phyloP scores from a whole-genome alignment of 768 basidiomycete species.

The Lanmaoa rubissima region DNA sequence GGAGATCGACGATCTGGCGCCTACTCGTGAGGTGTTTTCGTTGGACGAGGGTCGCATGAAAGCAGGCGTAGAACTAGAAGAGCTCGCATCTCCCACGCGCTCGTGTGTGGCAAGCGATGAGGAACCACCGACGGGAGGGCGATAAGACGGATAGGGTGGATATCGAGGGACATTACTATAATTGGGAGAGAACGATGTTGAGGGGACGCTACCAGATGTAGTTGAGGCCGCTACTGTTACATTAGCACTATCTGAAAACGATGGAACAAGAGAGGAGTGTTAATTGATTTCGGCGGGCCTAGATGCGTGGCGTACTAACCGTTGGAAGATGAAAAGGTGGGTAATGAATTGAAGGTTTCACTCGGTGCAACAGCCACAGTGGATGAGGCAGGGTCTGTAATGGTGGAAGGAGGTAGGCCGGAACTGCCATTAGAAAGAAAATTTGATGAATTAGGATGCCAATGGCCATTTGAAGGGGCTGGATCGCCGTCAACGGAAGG shows the following conservation, averaged over 20 bases:
- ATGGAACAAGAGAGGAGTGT: constrained; percentile 7
- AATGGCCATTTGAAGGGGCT: constrained; percentile 14
- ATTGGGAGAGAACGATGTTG: constrained; percentile 16
- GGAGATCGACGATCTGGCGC: constrained; percentile 10
- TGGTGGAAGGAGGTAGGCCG: constrained; percentile 1
- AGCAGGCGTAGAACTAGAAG: constrained; percentile 9
- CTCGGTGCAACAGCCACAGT: constrained; percentile 8
- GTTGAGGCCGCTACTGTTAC: constrained; percentile 7
- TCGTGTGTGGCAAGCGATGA: constrained; percentile 17
- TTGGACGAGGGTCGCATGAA: constrained; percentile 19
- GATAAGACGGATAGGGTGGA: constrained; percentile 27
- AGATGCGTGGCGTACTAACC: constrained; percentile 20
- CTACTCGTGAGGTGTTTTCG: constrained; percentile 10
- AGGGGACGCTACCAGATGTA: constrained; percentile 15
- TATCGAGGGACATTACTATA: constrained; percentile 25
- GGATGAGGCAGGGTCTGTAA: constrained; percentile 6
- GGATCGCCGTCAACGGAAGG: constrained; percentile 20
- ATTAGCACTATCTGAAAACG: constrained; percentile 9
- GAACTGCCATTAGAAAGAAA: constrained; percentile 18
- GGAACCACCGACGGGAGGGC: constrained; percentile 8
- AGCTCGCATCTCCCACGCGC: constrained; percentile 12
- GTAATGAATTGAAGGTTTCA: constrained; percentile 15
- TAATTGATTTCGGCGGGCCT: constrained; percentile 9
- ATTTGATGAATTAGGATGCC: constrained; percentile 18
- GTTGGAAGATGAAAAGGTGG: constrained; percentile 18